Evolutionary conservation across 2,329 filamentous ascomycete species (phyloP).

Genomic region (Paecilomyces fulvus): DNA sequence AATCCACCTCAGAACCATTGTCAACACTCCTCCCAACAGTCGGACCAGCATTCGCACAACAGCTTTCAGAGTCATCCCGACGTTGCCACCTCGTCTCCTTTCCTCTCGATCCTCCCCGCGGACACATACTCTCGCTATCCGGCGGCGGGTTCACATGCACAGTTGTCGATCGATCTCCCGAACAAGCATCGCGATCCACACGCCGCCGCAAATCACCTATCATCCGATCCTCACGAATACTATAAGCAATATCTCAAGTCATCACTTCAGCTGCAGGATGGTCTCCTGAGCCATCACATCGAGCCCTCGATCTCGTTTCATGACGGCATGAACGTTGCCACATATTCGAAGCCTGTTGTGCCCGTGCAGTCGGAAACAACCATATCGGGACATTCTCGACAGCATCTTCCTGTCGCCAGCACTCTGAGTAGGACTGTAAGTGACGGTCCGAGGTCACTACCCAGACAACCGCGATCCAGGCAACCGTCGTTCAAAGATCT

Average conservation of each 20-base stretch:
- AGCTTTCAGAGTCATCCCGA: slow-evolving; percentile 16
- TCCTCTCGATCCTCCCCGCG: slow-evolving; percentile 12
- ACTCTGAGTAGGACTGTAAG: slow-evolving; percentile 14
- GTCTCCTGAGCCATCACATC: slow-evolving; percentile 14
- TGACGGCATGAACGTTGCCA: slow-evolving; percentile 14
- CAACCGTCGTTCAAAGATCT: slow-evolving; percentile 73
- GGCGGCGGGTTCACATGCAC: slow-evolving; percentile 10
- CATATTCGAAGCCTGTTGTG: slow-evolving; percentile 6
- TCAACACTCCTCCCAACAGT: slow-evolving; percentile 22
- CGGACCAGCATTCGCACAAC: slow-evolving; percentile 16
- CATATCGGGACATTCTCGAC: slow-evolving; percentile 15
- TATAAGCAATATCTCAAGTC: slow-evolving; percentile 39
- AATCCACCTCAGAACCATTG: slow-evolving; percentile 19
- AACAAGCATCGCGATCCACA: slow-evolving; percentile 15
- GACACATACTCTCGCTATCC: slow-evolving; percentile 18
- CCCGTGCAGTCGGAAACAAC: slow-evolving; percentile 17
- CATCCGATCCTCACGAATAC: slow-evolving; percentile 43
- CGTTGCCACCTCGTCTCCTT: slow-evolving; percentile 14
- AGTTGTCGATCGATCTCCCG: slow-evolving; percentile 10
- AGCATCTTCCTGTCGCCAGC: slow-evolving; percentile 25
- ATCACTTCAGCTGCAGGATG: slow-evolving; percentile 18
- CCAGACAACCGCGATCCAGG: slow-evolving; percentile 22
- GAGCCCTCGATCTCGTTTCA: slow-evolving; percentile 11
- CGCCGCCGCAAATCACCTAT: slow-evolving; percentile 13
- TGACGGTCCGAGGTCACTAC: slow-evolving; percentile 7